Evolutionary conservation across 2,329 filamentous ascomycete species (phyloP).

Genomic region (Colletotrichum godetiae): DNA sequence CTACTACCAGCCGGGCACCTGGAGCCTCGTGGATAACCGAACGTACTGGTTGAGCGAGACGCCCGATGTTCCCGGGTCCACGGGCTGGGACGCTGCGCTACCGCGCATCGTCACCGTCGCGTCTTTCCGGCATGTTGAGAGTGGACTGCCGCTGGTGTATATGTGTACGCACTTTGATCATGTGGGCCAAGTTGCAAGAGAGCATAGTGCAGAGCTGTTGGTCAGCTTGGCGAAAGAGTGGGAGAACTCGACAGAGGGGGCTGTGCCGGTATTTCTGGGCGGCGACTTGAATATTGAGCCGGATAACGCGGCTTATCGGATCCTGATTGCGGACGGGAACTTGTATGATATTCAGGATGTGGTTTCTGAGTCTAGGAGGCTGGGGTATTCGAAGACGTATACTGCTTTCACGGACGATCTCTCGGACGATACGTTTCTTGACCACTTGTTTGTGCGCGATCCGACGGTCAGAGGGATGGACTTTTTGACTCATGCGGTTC

Average conservation of each 20-base stretch:
- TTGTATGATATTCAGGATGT: conserved; percentile 42
- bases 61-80: conserved; percentile 63
- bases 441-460: conserved; percentile 47
- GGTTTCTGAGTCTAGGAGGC: conserved; percentile 38
- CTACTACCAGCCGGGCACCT: conserved; percentile 67
- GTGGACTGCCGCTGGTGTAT: conserved; percentile 52
- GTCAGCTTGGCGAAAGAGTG: conserved; percentile 44
- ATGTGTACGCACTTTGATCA: conserved; percentile 67
- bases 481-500: conserved; percentile 41
- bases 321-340: conserved; percentile 37
- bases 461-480: conserved; percentile 34
- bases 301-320: conserved; percentile 41
- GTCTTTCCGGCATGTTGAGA: conserved; percentile 53
- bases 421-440: conserved; percentile 37
- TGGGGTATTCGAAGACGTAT: conserved; percentile 44
- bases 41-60: conserved; percentile 73
- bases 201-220: conserved; percentile 53
- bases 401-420: conserved; percentile 43
- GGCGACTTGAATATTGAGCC: conserved; percentile 47
- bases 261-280: conserved; percentile 44
- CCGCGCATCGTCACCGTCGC: conserved; percentile 61
- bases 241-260: conserved; percentile 13
- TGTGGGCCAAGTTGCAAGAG: conserved; percentile 51
- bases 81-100: conserved; percentile 64
- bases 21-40: conserved; percentile 61